phyloP scores from a whole-genome alignment of 225 moss, liverwort and hornwort species.

The Straminergon stramineum region DNA sequence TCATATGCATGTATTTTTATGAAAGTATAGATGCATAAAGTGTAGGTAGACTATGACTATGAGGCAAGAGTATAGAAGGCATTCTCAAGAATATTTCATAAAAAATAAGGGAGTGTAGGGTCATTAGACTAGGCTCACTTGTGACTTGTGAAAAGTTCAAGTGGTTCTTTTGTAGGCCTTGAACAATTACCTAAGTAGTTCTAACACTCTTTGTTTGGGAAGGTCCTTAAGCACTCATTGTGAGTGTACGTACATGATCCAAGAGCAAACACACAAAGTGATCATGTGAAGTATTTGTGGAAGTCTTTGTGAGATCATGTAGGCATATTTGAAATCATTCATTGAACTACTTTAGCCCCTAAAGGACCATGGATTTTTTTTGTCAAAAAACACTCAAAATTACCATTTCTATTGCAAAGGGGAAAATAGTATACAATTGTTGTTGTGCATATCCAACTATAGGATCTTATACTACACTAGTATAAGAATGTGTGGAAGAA shows the following conservation, averaged over 20 bases:
- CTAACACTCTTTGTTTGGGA: fast-evolving
- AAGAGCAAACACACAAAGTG: background rate
- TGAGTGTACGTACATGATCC: background rate
- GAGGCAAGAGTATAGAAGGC: background rate
- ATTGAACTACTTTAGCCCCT: fast-evolving
- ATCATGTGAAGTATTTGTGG: background rate
- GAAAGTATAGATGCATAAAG: background rate
- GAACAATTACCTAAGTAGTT: fast-evolving
- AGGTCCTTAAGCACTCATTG: background rate
- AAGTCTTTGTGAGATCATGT: background rate
- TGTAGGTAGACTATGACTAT: background rate
- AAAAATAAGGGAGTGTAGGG: background rate
- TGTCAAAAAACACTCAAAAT: background rate
- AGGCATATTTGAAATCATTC: background rate
- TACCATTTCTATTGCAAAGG: background rate
- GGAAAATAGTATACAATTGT: background rate
- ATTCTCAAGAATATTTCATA: background rate
- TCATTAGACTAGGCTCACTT: background rate
- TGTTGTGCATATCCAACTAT: background rate
- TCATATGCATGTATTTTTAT: background rate
- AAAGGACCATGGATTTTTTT: background rate
- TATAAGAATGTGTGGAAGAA: background rate
- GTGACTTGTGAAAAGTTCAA: background rate
- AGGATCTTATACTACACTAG: background rate
- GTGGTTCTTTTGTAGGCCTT: background rate